These are phyloP conservation scores for Tricholoma sp. DNA, from an alignment of 768 basidiomycete genomes.

Conservation along the genomic window DNA sequence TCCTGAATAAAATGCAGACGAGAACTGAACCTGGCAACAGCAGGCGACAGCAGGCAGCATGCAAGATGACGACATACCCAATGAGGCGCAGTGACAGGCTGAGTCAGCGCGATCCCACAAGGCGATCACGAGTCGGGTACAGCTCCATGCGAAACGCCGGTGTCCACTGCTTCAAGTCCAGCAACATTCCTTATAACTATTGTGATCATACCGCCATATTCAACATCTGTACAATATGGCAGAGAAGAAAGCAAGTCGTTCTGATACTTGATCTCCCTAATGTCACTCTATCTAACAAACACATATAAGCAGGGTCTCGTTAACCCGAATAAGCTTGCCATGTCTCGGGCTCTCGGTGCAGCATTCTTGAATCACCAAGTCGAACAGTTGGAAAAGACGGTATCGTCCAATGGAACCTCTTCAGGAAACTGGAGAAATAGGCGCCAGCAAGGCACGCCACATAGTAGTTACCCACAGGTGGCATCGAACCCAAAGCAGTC, in stretches of 20 bases:
- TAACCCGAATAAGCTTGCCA: constrained; percentile 58
- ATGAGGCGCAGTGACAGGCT: neutral
- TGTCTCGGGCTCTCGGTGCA: constrained; percentile 84
- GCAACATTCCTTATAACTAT: neutral
- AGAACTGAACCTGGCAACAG: no score
- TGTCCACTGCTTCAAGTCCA: neutral
- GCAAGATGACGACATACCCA: neutral
- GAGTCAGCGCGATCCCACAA: neutral
- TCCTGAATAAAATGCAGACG: no score
- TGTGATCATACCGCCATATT: neutral
- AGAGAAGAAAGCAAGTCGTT: constrained; percentile 24
- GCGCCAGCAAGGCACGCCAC: constrained; percentile 14
- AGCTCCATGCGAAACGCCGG: constrained; percentile 1
- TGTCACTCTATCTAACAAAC: neutral
- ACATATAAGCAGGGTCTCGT: constrained; percentile 19
- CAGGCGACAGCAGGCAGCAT: no score
- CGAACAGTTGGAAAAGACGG: constrained; percentile 79
- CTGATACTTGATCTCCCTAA: neutral
- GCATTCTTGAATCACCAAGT: constrained; percentile 87
- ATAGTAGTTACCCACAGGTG: constrained; percentile 9
- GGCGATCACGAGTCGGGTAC: neutral
- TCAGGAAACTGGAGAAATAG: constrained; percentile 63
- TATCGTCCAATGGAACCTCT: constrained; percentile 41
- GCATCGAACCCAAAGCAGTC: constrained; percentile 25
- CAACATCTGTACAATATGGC: constrained; percentile 16